These are phyloP conservation scores for Suillus luteus DNA, from an alignment of 768 basidiomycete genomes.

Conservation along the genomic window DNA sequence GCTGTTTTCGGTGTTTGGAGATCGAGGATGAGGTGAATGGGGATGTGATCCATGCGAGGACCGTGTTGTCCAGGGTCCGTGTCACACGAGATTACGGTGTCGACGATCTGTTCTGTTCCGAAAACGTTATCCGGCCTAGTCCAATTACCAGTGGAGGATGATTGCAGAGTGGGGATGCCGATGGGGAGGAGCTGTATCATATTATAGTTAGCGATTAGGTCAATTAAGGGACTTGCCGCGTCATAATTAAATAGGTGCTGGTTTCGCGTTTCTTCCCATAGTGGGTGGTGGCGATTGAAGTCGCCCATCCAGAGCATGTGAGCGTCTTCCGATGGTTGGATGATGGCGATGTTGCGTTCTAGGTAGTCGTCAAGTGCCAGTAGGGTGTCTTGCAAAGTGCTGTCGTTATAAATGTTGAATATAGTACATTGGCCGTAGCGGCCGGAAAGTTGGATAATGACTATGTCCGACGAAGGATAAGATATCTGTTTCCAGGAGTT, in stretches of 20 bases:
- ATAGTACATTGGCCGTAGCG: no score
- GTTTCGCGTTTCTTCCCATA: conserved; percentile 28
- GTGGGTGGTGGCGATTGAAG: conserved; percentile 24
- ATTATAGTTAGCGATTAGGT: conserved; percentile 11
- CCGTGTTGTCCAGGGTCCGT: not conserved
- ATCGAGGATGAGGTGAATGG: not conserved
- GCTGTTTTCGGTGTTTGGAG: rapidly evolving
- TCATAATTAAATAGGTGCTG: conserved; percentile 17
- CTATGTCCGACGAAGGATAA: not conserved
- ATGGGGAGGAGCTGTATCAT: conserved; percentile 11
- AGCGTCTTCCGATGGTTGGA: no score
- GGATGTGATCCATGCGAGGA: conserved; percentile 1
- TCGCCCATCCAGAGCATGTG: no score
- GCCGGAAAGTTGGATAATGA: not conserved
- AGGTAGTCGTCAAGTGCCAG: no score
- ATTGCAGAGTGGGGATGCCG: conserved; percentile 2
- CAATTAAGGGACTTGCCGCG: not conserved
- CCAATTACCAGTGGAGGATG: conserved; percentile 7
- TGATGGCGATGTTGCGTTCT: no score
- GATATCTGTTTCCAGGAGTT: not conserved
- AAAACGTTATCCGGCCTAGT: conserved; percentile 18
- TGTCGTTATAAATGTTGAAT: no score
- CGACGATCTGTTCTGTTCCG: not conserved
- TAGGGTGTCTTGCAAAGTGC: no score
- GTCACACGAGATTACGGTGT: not conserved